Evolutionary conservation across 192 early-diverging fungal genomes (phyloP).

Genomic region (Rhizophagus clarus): DNA sequence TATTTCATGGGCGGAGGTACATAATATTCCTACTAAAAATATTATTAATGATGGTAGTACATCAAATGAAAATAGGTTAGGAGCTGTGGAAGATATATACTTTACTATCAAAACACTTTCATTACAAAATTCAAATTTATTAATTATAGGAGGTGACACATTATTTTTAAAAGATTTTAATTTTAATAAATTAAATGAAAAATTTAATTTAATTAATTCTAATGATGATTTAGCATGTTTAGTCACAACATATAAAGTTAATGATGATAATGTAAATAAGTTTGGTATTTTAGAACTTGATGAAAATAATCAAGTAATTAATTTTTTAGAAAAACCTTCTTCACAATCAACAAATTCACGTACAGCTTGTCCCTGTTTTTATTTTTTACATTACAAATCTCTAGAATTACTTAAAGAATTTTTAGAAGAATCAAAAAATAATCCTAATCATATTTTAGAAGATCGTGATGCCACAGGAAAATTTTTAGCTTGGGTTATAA

Average conservation of each 20-base stretch:
- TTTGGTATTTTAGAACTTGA: constrained; percentile 50
- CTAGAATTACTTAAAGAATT: constrained; percentile 45
- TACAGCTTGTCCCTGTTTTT: constrained; percentile 65
- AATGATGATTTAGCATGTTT: constrained; percentile 36
- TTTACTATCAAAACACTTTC: constrained; percentile 41
- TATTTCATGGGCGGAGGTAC: constrained; percentile 42
- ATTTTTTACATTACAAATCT: constrained; percentile 40
- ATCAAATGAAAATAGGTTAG: constrained; percentile 54
- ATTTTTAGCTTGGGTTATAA: constrained; percentile 45
- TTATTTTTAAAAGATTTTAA: constrained; percentile 58
- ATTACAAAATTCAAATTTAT: constrained; percentile 33
- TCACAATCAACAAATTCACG: constrained; percentile 46
- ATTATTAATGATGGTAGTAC: constrained; percentile 54
- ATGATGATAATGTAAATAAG: constrained; percentile 49
- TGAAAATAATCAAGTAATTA: constrained; percentile 36
- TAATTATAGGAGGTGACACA: constrained; percentile 65
- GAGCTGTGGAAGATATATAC: constrained; percentile 57
- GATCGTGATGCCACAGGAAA: constrained; percentile 61
- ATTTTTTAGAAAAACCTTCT: constrained; percentile 60
- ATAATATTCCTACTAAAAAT: constrained; percentile 39
- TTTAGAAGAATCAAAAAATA: constrained; percentile 41
- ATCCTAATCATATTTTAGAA: constrained; percentile 31
- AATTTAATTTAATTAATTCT: constrained; percentile 11
- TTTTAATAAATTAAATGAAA: constrained; percentile 41
- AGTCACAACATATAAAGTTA: constrained; percentile 51